Evolutionary conservation across 495 filamentous ascomycete species (phyloP).

Genomic region (Melanomma pulvis-pyrius): DNA sequence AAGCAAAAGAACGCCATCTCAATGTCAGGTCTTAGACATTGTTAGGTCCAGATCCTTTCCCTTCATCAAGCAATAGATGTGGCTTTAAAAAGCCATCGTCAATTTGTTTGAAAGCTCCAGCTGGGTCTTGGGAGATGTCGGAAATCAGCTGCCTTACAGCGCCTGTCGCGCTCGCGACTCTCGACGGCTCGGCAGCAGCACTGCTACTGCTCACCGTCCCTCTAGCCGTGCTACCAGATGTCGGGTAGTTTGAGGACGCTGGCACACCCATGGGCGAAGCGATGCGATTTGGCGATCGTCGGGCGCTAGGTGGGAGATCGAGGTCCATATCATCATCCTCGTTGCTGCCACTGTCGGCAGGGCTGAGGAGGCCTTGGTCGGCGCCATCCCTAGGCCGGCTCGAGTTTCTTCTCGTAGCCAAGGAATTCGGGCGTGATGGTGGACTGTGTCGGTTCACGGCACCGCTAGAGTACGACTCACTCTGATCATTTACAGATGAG

Average conservation of each 20-base stretch:
- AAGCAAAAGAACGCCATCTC: background rate
- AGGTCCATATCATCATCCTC: slow-evolving; percentile 59
- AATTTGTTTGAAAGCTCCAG: slow-evolving; percentile 86
- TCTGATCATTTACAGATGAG: slow-evolving; percentile 46
- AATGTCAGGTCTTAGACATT: slow-evolving; percentile 27
- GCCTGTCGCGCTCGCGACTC: slow-evolving; percentile 56
- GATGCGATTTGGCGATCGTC: slow-evolving; percentile 39
- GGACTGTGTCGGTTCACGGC: slow-evolving; percentile 46
- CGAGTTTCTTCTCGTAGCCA: slow-evolving; percentile 56
- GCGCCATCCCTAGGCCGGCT: slow-evolving; percentile 51
- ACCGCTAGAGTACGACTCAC: slow-evolving; percentile 59
- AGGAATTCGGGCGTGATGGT: slow-evolving; percentile 54
- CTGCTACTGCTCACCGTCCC: slow-evolving; percentile 39
- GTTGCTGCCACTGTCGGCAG: slow-evolving; percentile 60
- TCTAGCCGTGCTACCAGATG: slow-evolving; percentile 38
- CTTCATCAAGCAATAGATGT: slow-evolving; percentile 79
- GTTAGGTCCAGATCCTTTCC: slow-evolving; percentile 45
- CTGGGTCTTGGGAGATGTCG: slow-evolving; percentile 82
- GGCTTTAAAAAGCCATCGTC: slow-evolving; percentile 98
- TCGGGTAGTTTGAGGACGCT: slow-evolving; percentile 37
- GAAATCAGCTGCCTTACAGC: slow-evolving; percentile 74
- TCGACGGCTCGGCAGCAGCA: slow-evolving; percentile 27
- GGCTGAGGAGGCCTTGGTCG: slow-evolving; percentile 68
- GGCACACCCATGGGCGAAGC: slow-evolving; percentile 29
- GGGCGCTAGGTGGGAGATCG: slow-evolving; percentile 53